These are phyloP conservation scores for Quercus glauca DNA, from an alignment of 306 rosid species.

Conservation along the genomic window DNA sequence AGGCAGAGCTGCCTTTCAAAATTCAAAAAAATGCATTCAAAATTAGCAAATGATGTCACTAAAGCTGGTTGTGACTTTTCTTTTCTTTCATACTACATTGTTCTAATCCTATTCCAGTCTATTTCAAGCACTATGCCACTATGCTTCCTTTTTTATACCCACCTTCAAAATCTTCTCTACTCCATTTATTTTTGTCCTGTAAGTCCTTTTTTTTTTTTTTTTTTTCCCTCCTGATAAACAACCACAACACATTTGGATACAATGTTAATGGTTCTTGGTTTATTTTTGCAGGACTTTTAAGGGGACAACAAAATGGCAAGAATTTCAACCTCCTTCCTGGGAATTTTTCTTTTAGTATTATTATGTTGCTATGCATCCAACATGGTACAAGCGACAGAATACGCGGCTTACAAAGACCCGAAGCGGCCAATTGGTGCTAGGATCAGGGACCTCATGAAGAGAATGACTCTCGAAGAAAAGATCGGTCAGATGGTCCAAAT, in stretches of 20 bases:
- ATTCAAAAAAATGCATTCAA: too few relatives aligned
- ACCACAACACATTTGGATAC: neutral
- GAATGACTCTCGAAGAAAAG: slow-evolving; percentile 24
- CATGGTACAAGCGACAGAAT: neutral
- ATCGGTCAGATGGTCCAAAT: slow-evolving; percentile 27
- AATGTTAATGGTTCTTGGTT: neutral
- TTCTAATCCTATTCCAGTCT: neutral
- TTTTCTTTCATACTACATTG: too few relatives aligned
- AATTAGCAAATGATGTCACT: too few relatives aligned
- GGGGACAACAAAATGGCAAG: neutral
- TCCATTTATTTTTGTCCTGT: neutral
- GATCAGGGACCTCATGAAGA: neutral
- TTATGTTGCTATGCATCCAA: neutral
- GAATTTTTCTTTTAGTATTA: neutral
- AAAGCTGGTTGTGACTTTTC: too few relatives aligned
- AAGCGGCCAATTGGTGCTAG: neutral
- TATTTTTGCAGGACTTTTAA: neutral
- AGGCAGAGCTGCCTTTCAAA: too few relatives aligned
- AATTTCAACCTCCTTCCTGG: neutral
- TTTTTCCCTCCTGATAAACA: neutral
- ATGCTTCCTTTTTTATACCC: neutral
- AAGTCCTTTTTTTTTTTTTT: neutral
- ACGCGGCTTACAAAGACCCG: slow-evolving; percentile 6
- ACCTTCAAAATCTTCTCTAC: neutral
- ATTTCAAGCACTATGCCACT: neutral